Evolutionary conservation across 345 rosid genomes (phyloP).

Genomic region (Gossypium mustelinum): DNA sequence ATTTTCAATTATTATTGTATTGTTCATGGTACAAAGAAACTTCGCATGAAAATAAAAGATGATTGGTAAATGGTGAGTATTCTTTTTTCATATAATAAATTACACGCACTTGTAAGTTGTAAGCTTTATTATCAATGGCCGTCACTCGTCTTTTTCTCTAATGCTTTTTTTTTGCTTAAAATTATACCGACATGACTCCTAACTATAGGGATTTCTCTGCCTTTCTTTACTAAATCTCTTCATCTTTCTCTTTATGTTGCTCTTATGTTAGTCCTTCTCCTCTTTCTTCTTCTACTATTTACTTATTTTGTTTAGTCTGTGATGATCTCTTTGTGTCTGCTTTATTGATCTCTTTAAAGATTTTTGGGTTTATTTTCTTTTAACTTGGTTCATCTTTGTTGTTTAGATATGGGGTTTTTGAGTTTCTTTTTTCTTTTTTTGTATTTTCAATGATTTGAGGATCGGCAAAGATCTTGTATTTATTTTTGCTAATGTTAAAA

Average conservation of each 20-base stretch:
- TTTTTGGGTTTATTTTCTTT: not conserved
- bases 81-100: slow-evolving; percentile 11
- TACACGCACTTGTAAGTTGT: slow-evolving; percentile 31
- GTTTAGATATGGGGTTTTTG: slow-evolving; percentile 19
- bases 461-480: not conserved
- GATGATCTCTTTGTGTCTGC: not conserved
- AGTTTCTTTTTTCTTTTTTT: not conserved
- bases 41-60: slow-evolving; percentile 51
- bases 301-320: not conserved
- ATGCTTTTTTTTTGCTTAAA: slow-evolving; percentile 38
- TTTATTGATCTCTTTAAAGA: not conserved
- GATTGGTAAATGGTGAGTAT: slow-evolving; percentile 49
- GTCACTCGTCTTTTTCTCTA: slow-evolving; percentile 19
- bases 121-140: slow-evolving; percentile 20
- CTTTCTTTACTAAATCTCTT: slow-evolving; percentile 32
- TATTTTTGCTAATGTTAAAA: not conserved
- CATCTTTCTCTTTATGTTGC: not conserved
- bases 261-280: slow-evolving; percentile 1
- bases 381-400: not conserved
- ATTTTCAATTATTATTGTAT: not conserved
- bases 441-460: not conserved
- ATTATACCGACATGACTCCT: slow-evolving; percentile 71
- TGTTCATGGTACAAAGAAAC: slow-evolving; percentile 20
- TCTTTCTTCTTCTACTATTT: not conserved
- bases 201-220: slow-evolving; percentile 48